Evolutionary conservation across 2,329 filamentous ascomycete species (phyloP).

Genomic region (Pseudogymnoascus sp.): DNA sequence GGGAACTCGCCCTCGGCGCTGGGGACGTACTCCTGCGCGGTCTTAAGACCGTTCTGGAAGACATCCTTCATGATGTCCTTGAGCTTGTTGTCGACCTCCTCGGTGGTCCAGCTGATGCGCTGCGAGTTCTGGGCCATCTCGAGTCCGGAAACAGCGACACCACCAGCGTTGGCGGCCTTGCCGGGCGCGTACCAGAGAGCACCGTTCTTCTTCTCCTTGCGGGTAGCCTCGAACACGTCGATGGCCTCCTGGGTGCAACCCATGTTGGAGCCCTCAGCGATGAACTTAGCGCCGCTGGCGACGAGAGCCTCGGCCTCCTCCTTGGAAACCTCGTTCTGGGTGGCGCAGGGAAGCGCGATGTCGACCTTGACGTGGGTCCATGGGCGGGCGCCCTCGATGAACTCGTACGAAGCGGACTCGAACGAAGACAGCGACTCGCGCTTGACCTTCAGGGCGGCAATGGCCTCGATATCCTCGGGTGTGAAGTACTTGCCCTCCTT

Average conservation of each 20-base stretch:
- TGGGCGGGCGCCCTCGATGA: constrained; percentile 79
- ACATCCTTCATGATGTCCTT: constrained; percentile 92
- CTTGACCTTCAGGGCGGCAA: constrained; percentile 80
- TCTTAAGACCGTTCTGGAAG: constrained; percentile 83
- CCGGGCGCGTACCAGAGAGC: constrained; percentile 95
- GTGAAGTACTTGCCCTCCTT: constrained; percentile 66
- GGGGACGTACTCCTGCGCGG: constrained; percentile 81
- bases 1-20: constrained; percentile 77
- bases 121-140: constrained; percentile 99
- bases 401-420: constrained; percentile 65
- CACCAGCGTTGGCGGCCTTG: constrained; percentile 95
- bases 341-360: constrained; percentile 85
- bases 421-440: constrained; percentile 76
- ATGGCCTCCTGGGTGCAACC: constrained; percentile 95
- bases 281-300: constrained; percentile 68
- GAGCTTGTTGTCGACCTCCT: constrained; percentile 88
- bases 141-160: constrained; percentile 92
- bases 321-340: constrained; percentile 93
- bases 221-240: constrained; percentile 77
- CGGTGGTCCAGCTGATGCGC: constrained; percentile 75
- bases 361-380: constrained; percentile 91
- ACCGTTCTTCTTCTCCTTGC: constrained; percentile 60
- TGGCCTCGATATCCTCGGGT: constrained; percentile 69
- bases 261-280: constrained; percentile 98
- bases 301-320: constrained; percentile 84